phyloP scores from a whole-genome alignment of 208 protist genomes.

The Wallacemonas sp. region DNA sequence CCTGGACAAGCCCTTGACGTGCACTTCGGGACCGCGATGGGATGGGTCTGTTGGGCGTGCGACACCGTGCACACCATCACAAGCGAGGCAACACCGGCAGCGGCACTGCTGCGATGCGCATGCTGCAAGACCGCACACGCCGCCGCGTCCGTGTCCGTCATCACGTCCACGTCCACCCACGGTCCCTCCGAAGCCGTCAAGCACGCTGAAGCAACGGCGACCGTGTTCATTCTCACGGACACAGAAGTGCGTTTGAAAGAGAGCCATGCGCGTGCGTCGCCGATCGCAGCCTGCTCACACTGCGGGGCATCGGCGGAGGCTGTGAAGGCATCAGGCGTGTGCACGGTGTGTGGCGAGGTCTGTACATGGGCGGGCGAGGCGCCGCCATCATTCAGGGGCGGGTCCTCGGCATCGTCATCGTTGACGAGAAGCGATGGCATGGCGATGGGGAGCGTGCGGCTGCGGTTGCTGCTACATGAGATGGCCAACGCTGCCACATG shows the following conservation, averaged over 20 bases:
- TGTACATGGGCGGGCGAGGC: neutral
- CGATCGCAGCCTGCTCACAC: neutral
- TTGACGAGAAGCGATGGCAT: neutral
- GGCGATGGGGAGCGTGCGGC: conserved; percentile 10
- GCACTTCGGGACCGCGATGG: neutral
- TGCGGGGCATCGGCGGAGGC: neutral
- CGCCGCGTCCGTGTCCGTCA: neutral
- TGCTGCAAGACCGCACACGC: neutral
- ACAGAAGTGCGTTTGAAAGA: too few relatives aligned
- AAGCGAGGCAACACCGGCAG: neutral
- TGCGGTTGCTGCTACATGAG: conserved; percentile 56
- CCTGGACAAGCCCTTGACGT: neutral
- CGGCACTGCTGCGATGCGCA: too few relatives aligned
- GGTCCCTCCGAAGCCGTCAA: neutral
- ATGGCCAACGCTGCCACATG: conserved; percentile 18
- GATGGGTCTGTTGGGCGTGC: conserved; percentile 7
- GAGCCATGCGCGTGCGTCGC: too few relatives aligned
- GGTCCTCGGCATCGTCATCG: too few relatives aligned
- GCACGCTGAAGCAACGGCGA: neutral
- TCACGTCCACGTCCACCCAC: neutral
- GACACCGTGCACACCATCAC: neutral
- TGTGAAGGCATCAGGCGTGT: conserved; percentile 13
- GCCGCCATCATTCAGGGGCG: neutral
- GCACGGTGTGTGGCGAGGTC: conserved; percentile 23
- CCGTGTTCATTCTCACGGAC: neutral